Percentiles rank a stretch among this genome's conserved stretches.
Evolutionary conservation across 2,329 filamentous ascomycete species (phyloP).

Genomic region (Byssochlamys sp.): DNA sequence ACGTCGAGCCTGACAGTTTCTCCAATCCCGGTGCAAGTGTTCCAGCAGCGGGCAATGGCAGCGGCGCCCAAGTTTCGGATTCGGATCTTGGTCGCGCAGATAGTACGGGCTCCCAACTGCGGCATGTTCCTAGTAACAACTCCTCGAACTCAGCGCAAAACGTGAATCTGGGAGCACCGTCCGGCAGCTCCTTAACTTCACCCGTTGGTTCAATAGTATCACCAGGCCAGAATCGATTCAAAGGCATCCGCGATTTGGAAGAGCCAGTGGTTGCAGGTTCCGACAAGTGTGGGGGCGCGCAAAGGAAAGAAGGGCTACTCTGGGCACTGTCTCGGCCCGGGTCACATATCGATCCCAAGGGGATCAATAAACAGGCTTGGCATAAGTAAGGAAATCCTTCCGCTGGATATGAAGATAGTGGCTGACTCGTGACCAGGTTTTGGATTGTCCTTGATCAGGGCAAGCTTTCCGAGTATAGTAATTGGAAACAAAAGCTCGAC

Average conservation of each 20-base stretch:
- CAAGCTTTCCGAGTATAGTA: constrained; percentile 93
- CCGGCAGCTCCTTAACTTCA: constrained; percentile 13
- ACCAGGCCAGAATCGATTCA: constrained; percentile 56
- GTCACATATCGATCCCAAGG: constrained; percentile 88
- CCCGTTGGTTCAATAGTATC: constrained; percentile 15
- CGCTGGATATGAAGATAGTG: neutral
- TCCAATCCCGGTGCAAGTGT: constrained; percentile 31
- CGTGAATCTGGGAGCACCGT: constrained; percentile 17
- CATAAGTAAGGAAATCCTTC: constrained; percentile 64
- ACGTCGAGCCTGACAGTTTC: constrained; percentile 58
- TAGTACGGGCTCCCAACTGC: constrained; percentile 62
- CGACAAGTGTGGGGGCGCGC: constrained; percentile 51
- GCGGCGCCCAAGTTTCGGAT: constrained; percentile 51
- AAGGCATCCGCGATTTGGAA: constrained; percentile 83
- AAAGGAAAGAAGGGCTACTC: constrained; percentile 83
- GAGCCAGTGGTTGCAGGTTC: constrained; percentile 57
- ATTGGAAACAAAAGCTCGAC: constrained; percentile 96
- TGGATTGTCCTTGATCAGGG: constrained; percentile 98
- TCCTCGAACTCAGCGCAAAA: constrained; percentile 36
- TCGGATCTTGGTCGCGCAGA: constrained; percentile 63
- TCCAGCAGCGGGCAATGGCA: constrained; percentile 28
- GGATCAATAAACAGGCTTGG: constrained; percentile 94
- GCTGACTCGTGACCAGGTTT: constrained; percentile 51
- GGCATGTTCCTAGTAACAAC: constrained; percentile 39
- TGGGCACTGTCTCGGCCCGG: constrained; percentile 91